These are phyloP conservation scores for Oxyria digyna DNA, from an alignment of 148 eudicot species.

Conservation along the genomic window DNA sequence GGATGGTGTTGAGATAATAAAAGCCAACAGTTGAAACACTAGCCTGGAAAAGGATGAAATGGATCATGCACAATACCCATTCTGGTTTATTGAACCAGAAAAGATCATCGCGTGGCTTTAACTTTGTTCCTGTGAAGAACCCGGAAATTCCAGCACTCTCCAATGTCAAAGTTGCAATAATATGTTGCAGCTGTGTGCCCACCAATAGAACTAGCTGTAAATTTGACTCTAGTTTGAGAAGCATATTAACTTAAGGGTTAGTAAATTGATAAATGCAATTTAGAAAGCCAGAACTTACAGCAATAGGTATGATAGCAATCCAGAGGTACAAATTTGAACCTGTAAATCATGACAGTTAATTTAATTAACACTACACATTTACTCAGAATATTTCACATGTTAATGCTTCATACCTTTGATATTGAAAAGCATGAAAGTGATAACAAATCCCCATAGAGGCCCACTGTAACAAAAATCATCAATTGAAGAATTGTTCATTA, in stretches of 20 bases:
- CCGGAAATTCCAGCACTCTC: slow-evolving; percentile 76
- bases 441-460: slow-evolving; percentile 94
- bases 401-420: slow-evolving; percentile 42
- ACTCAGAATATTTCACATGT: background rate
- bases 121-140: slow-evolving; percentile 39
- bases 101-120: slow-evolving; percentile 88
- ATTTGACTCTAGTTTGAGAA: background rate
- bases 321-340: slow-evolving; percentile 97
- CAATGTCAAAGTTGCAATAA: slow-evolving; percentile 81
- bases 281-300: slow-evolving; percentile 43
- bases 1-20: too few species aligned
- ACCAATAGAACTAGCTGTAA: slow-evolving; percentile 75
- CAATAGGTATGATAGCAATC: slow-evolving; percentile 86
- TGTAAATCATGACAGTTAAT: slow-evolving; percentile 22
- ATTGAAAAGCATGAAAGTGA: slow-evolving; percentile 89
- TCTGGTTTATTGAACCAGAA: slow-evolving; percentile 95
- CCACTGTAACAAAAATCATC: slow-evolving; percentile 43
- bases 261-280: too few species aligned
- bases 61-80: slow-evolving; percentile 67
- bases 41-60: slow-evolving; percentile 96
- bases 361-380: background rate
- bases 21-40: too few species aligned
- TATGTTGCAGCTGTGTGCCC: slow-evolving; percentile 77
- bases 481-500: background rate
- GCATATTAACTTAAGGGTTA: too few species aligned